Conservation (phyloP, 805 yeast species). For the Wickerhamiella spandovensis region DNA sequence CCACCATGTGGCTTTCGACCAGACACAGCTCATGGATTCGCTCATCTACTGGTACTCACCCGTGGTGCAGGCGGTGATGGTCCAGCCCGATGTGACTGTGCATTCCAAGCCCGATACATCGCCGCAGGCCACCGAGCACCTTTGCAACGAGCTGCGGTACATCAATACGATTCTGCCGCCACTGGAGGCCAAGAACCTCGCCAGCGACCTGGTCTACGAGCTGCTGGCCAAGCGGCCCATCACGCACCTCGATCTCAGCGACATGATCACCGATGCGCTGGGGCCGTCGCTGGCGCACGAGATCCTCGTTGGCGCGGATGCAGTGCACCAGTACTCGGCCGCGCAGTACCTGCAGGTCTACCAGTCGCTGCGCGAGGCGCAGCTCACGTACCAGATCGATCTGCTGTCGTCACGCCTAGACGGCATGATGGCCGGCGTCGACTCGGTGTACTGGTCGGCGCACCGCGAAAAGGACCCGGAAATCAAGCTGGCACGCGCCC, state of each 20-base stretch:
- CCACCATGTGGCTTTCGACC: constrained; percentile 9
- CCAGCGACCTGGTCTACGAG: constrained; percentile 12
- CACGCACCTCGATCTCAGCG: constrained; percentile 18
- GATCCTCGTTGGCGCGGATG: constrained; percentile 15
- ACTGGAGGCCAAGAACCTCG: constrained; percentile 13
- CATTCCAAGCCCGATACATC: neutral
- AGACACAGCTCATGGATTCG: neutral
- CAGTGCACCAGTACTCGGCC: constrained; percentile 17
- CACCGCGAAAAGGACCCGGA: neutral
- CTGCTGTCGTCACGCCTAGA: neutral
- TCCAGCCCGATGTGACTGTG: neutral
- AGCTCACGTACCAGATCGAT: constrained; percentile 12
- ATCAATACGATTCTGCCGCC: constrained; percentile 14
- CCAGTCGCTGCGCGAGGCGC: constrained; percentile 14
- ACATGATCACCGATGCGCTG: constrained; percentile 14
- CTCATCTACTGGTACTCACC: neutral
- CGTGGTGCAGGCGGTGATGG: neutral
- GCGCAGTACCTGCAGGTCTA: constrained; percentile 18
- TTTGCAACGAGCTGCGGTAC: constrained; percentile 14
- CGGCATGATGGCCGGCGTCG: neutral
- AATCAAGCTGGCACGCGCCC: constrained; percentile 10
- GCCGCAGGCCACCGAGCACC: constrained; percentile 1
- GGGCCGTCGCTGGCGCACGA: constrained; percentile 14
- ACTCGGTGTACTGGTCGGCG: neutral
- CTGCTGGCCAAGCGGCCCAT: constrained; percentile 7